Conservation (phyloP, 2,329 filamentous ascomycete species). For the Fusarium sp. region DNA sequence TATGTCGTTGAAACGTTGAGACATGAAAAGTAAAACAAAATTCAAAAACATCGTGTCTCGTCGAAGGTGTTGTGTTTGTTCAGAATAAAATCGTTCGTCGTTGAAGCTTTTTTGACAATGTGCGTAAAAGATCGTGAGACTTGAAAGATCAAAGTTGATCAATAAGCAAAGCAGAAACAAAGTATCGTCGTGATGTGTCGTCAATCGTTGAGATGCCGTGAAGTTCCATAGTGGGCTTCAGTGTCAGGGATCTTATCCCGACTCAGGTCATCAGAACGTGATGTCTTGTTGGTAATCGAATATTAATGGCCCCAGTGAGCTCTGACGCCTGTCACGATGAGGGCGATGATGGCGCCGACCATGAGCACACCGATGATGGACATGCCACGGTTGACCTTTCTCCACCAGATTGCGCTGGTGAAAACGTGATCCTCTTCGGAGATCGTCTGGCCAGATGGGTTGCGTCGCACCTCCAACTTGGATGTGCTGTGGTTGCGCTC, state of each 20-base stretch:
- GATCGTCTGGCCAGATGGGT: slow-evolving; percentile 50
- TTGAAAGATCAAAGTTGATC: slow-evolving; percentile 29
- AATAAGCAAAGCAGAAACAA: slow-evolving; percentile 36
- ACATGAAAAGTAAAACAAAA: slow-evolving; percentile 26
- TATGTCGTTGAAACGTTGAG: slow-evolving; percentile 30
- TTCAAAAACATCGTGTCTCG: slow-evolving; percentile 39
- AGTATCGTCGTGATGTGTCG: slow-evolving; percentile 44
- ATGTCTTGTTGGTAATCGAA: slow-evolving; percentile 24
- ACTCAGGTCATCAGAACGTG: slow-evolving; percentile 34
- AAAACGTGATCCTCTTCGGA: slow-evolving; percentile 59
- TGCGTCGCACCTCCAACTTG: slow-evolving; percentile 54
- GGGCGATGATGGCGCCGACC: slow-evolving; percentile 63
- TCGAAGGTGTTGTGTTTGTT: slow-evolving; percentile 28
- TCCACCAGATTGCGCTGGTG: slow-evolving; percentile 70
- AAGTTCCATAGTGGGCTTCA: slow-evolving; percentile 25
- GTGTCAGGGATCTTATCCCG: slow-evolving; percentile 6
- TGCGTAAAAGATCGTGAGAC: slow-evolving; percentile 41
- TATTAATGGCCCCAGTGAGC: slow-evolving; percentile 59
- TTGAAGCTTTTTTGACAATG: slow-evolving; percentile 25
- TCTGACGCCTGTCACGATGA: slow-evolving; percentile 64
- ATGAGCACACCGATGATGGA: slow-evolving; percentile 67
- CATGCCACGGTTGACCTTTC: slow-evolving; percentile 70
- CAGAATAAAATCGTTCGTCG: slow-evolving; percentile 42
- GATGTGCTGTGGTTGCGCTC: slow-evolving; percentile 59
- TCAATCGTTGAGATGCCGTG: slow-evolving; percentile 45